Evolutionary conservation across 2,329 filamentous ascomycete genomes (phyloP).

Genomic region (Furcasterigmium furcatum): DNA sequence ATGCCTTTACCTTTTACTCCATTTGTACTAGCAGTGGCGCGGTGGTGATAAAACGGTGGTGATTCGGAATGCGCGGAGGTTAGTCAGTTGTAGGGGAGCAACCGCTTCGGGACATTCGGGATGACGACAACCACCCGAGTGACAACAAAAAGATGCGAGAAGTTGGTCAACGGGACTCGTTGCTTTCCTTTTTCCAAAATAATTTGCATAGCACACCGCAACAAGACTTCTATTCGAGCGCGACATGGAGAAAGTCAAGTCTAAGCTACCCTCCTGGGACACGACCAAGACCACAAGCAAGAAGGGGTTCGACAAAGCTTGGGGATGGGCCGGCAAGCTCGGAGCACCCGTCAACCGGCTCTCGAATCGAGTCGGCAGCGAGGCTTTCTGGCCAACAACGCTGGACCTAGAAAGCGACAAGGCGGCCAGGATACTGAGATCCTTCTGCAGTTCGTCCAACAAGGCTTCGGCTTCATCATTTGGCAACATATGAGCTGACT

Average conservation of each 20-base stretch:
- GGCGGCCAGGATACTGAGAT: constrained; percentile 75
- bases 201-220: no score
- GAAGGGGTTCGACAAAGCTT: constrained; percentile 72
- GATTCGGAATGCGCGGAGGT: no score
- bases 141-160: no score
- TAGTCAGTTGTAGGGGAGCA: no score
- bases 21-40: no score
- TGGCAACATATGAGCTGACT: neutral
- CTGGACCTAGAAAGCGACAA: constrained; percentile 90
- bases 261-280: constrained; percentile 44
- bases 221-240: no score
- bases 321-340: constrained; percentile 42
- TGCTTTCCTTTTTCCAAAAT: no score
- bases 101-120: no score
- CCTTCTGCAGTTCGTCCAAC: constrained; percentile 70
- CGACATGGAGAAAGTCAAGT: constrained; percentile 31
- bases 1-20: no score
- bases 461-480: neutral
- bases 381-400: constrained; percentile 84
- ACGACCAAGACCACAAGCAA: constrained; percentile 53
- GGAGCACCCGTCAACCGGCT: constrained; percentile 75
- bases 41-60: no score
- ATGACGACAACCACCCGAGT: no score
- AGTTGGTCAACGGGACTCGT: no score
- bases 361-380: constrained; percentile 77